Conservation (phyloP, 306 rosid genomes). For the Malus sieversii region DNA sequence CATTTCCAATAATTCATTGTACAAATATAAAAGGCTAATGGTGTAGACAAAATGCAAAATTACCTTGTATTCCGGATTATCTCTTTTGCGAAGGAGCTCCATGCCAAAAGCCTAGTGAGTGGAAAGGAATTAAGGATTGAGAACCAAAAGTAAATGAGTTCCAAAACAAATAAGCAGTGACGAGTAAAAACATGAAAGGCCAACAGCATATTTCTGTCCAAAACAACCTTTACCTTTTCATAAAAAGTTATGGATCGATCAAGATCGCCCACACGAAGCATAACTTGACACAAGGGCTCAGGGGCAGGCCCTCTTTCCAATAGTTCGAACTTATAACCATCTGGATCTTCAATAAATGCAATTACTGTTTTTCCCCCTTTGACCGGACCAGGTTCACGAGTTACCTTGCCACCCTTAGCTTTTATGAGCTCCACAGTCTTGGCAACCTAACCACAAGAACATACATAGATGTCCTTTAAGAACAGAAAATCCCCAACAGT, state of each 20-base stretch:
- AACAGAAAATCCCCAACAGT: constrained; percentile 15
- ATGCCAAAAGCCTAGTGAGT: constrained; percentile 69
- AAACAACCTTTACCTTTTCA: constrained; percentile 60
- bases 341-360: constrained; percentile 90
- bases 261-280: constrained; percentile 95
- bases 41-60: constrained; percentile 8
- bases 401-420: constrained; percentile 88
- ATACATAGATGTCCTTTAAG: constrained; percentile 5
- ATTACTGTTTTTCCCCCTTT: constrained; percentile 56
- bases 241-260: constrained; percentile 83
- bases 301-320: constrained; percentile 78
- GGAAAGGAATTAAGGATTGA: not conserved
- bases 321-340: constrained; percentile 88
- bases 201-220: constrained; percentile 3
- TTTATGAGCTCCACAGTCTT: constrained; percentile 76
- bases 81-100: constrained; percentile 82
- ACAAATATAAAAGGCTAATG: not conserved
- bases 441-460: constrained; percentile 46
- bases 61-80: constrained; percentile 91
- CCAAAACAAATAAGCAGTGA: not conserved
- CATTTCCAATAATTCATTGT: not conserved
- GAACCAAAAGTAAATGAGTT: constrained; percentile 11
- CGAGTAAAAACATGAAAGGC: not conserved
- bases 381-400: constrained; percentile 72
- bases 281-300: constrained; percentile 91